These are phyloP conservation scores for Dalbergia cultrata DNA, from an alignment of 306 rosid genomes.

Conservation along the genomic window DNA sequence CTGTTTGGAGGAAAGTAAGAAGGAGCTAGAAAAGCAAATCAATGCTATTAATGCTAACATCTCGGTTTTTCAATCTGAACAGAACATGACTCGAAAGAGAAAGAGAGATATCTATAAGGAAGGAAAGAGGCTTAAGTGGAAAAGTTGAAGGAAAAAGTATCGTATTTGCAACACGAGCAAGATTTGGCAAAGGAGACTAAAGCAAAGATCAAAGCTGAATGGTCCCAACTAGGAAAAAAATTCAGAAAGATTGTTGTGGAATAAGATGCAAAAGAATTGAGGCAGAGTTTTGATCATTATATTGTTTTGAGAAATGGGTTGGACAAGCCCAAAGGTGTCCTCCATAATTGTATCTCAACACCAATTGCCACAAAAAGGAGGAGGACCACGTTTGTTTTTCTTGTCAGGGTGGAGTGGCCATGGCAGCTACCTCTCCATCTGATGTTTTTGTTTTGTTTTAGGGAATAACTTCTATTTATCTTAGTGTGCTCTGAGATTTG, in stretches of 20 bases:
- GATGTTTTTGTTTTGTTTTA: too few relatives aligned
- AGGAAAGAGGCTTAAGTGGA: slow-evolving; percentile 2
- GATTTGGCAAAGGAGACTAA: neutral
- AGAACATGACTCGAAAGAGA: too few relatives aligned
- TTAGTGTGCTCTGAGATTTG: neutral
- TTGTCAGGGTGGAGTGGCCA: too few relatives aligned
- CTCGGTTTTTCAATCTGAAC: too few relatives aligned
- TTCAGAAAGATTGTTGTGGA: neutral
- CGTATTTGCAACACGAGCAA: neutral
- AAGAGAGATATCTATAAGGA: neutral
- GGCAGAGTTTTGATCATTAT: neutral
- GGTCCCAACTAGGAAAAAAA: neutral
- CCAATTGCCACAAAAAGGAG: too few relatives aligned
- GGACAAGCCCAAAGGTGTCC: too few relatives aligned
- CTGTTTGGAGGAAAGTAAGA: slow-evolving; percentile 6
- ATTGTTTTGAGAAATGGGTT: too few relatives aligned
- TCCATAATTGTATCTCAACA: too few relatives aligned
- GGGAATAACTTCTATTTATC: neutral
- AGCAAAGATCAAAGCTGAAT: too few relatives aligned
- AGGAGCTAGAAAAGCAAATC: slow-evolving; percentile 21
- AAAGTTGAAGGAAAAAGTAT: neutral
- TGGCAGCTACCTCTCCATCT: too few relatives aligned
- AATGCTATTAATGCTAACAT: slow-evolving; percentile 17
- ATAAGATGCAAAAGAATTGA: neutral
- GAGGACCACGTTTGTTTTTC: too few relatives aligned